phyloP scores from a whole-genome alignment of 495 filamentous ascomycete genomes.

The Aspergillus kassunensis region DNA sequence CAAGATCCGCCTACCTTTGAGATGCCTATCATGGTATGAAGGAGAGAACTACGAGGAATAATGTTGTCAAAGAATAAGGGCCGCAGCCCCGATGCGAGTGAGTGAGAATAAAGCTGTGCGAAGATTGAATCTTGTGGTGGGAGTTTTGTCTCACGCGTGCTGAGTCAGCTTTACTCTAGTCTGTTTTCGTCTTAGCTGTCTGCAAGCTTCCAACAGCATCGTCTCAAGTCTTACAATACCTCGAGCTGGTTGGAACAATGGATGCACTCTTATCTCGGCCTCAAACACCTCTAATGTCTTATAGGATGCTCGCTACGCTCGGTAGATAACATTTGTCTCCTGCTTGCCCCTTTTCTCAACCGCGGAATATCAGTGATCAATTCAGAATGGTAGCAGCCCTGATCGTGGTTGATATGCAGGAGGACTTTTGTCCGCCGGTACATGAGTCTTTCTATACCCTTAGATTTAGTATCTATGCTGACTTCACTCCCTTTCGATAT shows the following conservation, averaged over 20 bases:
- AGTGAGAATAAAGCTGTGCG: constrained; percentile 15
- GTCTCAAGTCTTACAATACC: too few relatives aligned
- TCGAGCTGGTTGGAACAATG: too few relatives aligned
- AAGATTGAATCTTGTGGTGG: constrained; percentile 19
- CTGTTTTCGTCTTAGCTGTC: neutral
- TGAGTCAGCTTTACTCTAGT: constrained; percentile 25
- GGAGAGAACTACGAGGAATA: constrained; percentile 12
- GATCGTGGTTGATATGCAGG: constrained; percentile 85
- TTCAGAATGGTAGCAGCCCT: constrained; percentile 50
- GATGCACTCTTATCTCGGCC: neutral
- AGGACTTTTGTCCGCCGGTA: constrained; percentile 94
- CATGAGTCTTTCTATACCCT: constrained; percentile 2
- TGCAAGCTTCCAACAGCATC: neutral
- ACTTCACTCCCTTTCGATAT: neutral
- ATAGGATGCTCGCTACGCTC: neutral
- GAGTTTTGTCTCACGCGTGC: constrained; percentile 21
- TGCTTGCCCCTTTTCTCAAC: neutral
- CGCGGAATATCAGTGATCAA: neutral
- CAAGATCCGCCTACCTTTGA: constrained; percentile 34
- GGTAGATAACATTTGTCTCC: neutral
- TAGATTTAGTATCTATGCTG: neutral
- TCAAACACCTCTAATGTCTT: neutral
- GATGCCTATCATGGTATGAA: constrained; percentile 30
- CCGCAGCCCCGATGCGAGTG: constrained; percentile 34
- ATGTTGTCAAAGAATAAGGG: constrained; percentile 21